Percentiles rank a stretch among this genome's conserved stretches.
These are phyloP conservation scores for Blastomyces gilchristii DNA, from an alignment of 2,329 filamentous ascomycete genomes.

Conservation along the genomic window DNA sequence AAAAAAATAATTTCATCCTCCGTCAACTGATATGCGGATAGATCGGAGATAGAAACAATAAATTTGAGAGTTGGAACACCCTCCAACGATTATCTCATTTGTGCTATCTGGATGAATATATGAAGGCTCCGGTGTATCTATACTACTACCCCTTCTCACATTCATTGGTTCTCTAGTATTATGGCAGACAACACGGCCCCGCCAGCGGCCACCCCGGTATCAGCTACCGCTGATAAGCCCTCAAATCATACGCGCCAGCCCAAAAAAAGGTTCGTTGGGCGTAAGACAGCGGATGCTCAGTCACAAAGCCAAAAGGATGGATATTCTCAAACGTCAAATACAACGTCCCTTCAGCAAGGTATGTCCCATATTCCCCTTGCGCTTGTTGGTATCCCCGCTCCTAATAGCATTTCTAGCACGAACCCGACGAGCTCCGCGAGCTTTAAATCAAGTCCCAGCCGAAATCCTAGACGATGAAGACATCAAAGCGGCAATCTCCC, in stretches of 20 bases:
- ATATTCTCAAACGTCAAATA: conserved; percentile 37
- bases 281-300: conserved; percentile 53
- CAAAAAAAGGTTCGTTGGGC: conserved; percentile 84
- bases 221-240: background rate
- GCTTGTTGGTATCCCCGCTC: background rate
- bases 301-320: conserved; percentile 43
- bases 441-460: conserved; percentile 82
- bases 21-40: no score
- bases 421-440: conserved; percentile 60
- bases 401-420: conserved; percentile 50
- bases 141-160: background rate
- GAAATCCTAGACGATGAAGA: conserved; percentile 77
- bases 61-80: background rate
- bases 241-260: conserved; percentile 50
- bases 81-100: background rate
- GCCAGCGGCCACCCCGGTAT: background rate
- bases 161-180: background rate
- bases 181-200: background rate
- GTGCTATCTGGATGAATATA: background rate
- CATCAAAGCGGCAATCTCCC: conserved; percentile 74
- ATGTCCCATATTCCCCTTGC: conserved; percentile 14
- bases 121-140: background rate
- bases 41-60: background rate
- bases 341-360: conserved; percentile 40
- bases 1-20: background rate